Evolutionary conservation across 1,284 basidiomycete genomes (phyloP).

Genomic region (Golubevia sp.): DNA sequence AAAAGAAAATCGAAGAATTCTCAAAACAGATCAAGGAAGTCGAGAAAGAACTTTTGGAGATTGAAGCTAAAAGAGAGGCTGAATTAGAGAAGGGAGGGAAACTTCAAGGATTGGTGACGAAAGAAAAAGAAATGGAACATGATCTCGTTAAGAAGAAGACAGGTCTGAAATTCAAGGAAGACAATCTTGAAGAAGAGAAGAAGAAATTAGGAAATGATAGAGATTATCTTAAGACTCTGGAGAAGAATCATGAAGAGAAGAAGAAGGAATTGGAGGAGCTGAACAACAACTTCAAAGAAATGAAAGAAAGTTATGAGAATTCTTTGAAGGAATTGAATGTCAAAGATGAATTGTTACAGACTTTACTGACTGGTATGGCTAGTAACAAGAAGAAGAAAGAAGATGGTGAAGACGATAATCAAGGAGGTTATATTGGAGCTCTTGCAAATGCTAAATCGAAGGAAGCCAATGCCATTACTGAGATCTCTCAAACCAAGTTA

Average conservation of each 20-base stretch:
- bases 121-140: constrained; percentile 43
- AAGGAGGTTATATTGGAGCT: constrained; percentile 57
- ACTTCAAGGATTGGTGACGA: constrained; percentile 32
- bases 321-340: constrained; percentile 34
- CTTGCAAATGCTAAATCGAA: constrained; percentile 45
- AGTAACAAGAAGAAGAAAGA: constrained; percentile 26
- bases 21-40: constrained; percentile 49
- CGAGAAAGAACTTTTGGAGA: constrained; percentile 40
- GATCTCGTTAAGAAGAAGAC: constrained; percentile 54
- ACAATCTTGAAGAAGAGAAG: constrained; percentile 45
- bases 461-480: constrained; percentile 41
- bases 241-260: constrained; percentile 15
- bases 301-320: constrained; percentile 46
- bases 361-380: constrained; percentile 52
- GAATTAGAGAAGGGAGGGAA: constrained; percentile 48
- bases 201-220: constrained; percentile 35
- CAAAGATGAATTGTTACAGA: constrained; percentile 56
- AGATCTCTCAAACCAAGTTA: constrained; percentile 52
- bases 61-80: constrained; percentile 39
- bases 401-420: not conserved
- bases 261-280: constrained; percentile 21
- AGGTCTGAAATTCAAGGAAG: constrained; percentile 42
- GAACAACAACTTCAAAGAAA: constrained; percentile 25
- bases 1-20: constrained; percentile 30
- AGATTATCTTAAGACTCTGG: constrained; percentile 24